phyloP scores from a whole-genome alignment of 257 asterid genomes.

The Asclepias syriaca region DNA sequence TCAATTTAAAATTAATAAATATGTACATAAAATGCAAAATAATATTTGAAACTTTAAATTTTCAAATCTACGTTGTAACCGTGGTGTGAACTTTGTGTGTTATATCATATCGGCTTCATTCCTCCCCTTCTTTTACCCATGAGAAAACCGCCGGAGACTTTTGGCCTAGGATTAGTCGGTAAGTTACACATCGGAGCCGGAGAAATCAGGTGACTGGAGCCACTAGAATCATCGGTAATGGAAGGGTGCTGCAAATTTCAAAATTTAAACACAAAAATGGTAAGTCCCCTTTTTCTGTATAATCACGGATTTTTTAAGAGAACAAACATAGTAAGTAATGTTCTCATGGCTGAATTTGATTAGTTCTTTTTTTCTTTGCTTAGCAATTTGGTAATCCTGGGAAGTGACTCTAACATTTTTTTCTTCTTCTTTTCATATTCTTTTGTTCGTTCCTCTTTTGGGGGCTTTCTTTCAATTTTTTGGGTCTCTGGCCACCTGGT shows the following conservation, averaged over 20 bases:
- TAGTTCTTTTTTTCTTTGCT: not conserved
- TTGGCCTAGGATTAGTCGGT: no score
- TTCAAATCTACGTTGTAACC: not conserved
- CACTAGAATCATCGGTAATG: no score
- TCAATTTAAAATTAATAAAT: no score
- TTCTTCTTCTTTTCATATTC: not conserved
- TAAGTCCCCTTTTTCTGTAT: not conserved
- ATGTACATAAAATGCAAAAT: no score
- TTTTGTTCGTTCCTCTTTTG: not conserved
- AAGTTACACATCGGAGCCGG: not conserved
- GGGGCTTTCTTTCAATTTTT: not conserved
- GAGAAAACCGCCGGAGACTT: not conserved
- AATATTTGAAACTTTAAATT: no score
- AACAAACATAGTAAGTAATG: not conserved
- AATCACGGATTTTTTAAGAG: not conserved
- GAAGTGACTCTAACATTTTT: not conserved
- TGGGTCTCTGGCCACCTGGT: not conserved
- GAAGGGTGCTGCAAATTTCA: not conserved
- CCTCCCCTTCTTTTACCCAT: not conserved
- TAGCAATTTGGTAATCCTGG: not conserved
- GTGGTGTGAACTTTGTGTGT: not conserved
- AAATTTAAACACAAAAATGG: not conserved
- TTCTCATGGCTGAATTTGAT: not conserved
- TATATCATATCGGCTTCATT: not conserved
- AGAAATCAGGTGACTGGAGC: no score